Evolutionary conservation across 2,329 filamentous ascomycete species (phyloP).

Genomic region (Penicillium sp.): DNA sequence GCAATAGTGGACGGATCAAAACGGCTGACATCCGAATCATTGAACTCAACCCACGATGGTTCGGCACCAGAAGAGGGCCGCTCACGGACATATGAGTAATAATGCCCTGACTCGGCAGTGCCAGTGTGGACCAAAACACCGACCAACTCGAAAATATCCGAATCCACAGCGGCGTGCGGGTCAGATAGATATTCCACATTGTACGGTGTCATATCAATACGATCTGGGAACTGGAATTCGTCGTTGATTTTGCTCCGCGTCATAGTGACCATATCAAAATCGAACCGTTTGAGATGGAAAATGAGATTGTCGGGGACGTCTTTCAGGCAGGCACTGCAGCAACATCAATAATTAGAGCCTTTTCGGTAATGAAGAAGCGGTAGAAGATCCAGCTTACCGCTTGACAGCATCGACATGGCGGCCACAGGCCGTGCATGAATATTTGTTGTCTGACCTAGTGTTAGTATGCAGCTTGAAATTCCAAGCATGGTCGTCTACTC

Average conservation of each 20-base stretch:
- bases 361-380: neutral
- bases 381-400: constrained; percentile 50
- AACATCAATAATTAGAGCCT: constrained; percentile 14
- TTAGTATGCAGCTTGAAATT: constrained; percentile 19
- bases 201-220: constrained; percentile 84
- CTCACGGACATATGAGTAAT: constrained; percentile 92
- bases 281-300: constrained; percentile 74
- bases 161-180: constrained; percentile 52
- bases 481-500: constrained; percentile 25
- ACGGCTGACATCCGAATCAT: constrained; percentile 75
- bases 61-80: constrained; percentile 55
- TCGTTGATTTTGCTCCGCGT: constrained; percentile 93
- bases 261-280: constrained; percentile 60
- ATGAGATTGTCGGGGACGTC: constrained; percentile 91
- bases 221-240: constrained; percentile 79
- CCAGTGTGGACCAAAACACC: constrained; percentile 91
- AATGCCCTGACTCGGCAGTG: constrained; percentile 90
- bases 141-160: constrained; percentile 89
- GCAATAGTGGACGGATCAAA: constrained; percentile 76
- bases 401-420: constrained; percentile 91
- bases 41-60: constrained; percentile 81
- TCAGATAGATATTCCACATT: constrained; percentile 80
- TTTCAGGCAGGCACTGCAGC: constrained; percentile 78
- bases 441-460: constrained; percentile 74
- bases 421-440: constrained; percentile 89